Evolutionary conservation across 371 early-diverging fungal species (phyloP).

Genomic region (Fennellomyces sp.): DNA sequence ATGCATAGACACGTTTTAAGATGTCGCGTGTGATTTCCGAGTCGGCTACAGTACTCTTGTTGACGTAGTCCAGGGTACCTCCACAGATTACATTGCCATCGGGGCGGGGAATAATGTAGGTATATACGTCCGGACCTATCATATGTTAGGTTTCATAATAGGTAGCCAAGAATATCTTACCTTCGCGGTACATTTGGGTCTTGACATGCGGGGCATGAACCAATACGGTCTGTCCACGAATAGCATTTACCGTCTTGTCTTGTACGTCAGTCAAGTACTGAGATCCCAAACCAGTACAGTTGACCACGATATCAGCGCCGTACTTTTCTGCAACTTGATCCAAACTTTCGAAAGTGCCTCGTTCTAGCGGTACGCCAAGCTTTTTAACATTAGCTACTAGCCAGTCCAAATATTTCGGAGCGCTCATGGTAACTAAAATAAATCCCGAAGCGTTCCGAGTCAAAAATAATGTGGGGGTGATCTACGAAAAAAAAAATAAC

Average conservation of each 20-base stretch:
- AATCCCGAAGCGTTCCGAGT: not conserved
- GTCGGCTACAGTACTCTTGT: constrained; percentile 27
- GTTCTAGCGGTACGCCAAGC: constrained; percentile 57
- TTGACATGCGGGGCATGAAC: constrained; percentile 73
- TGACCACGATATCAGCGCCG: constrained; percentile 59
- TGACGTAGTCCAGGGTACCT: constrained; percentile 35
- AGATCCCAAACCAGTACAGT: constrained; percentile 76
- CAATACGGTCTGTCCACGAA: constrained; percentile 76
- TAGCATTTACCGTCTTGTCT: constrained; percentile 65
- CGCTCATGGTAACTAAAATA: constrained; percentile 26
- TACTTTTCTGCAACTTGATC: constrained; percentile 44
- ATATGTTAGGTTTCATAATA: no score
- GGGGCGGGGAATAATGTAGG: constrained; percentile 79
- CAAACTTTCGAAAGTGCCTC: constrained; percentile 48
- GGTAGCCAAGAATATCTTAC: constrained; percentile 15
- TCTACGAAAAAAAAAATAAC: not conserved
- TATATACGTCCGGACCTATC: constrained; percentile 5
- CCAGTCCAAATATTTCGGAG: constrained; percentile 66
- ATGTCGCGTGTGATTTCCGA: constrained; percentile 28
- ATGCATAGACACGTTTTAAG: constrained; percentile 27
- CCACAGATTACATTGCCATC: constrained; percentile 80
- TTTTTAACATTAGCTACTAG: constrained; percentile 48
- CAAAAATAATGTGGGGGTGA: no score
- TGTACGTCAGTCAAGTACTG: constrained; percentile 65
- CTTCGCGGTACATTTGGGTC: constrained; percentile 28